These are phyloP conservation scores for Phytophthora brassicae DNA, from an alignment of 352 stramenopile genomes.

Conservation along the genomic window DNA sequence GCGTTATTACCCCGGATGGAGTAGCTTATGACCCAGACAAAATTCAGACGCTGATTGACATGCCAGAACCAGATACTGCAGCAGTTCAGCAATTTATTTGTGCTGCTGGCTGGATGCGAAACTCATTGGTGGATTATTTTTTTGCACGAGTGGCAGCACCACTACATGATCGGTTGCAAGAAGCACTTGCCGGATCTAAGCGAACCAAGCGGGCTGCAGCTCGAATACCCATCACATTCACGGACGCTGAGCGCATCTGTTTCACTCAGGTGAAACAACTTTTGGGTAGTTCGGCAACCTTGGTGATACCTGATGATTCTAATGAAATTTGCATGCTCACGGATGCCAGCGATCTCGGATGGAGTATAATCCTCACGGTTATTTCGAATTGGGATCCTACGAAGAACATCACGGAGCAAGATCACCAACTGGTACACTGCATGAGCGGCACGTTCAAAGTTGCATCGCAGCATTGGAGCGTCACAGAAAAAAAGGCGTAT, in stretches of 20 bases:
- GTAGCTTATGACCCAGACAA: background rate
- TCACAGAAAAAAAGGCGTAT: background rate
- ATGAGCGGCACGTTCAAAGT: background rate
- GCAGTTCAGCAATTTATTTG: constrained; percentile 8
- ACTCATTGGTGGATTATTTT: constrained; percentile 2
- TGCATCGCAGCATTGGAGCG: background rate
- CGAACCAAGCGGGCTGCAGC: background rate
- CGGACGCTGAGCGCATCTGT: background rate
- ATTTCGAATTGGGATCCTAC: background rate
- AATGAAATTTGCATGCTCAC: constrained; percentile 1
- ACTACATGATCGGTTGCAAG: background rate
- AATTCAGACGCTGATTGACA: constrained; percentile 7
- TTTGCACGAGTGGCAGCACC: constrained; percentile 6
- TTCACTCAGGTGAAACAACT: constrained; percentile 3
- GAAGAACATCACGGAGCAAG: background rate
- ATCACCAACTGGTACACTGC: background rate
- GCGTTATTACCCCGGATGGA: constrained; percentile 1
- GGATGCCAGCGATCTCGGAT: background rate
- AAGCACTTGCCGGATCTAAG: background rate
- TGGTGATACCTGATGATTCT: background rate
- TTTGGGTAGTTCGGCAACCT: background rate
- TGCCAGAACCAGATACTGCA: background rate
- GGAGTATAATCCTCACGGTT: background rate
- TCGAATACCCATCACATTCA: background rate
- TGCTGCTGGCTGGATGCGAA: constrained; percentile 3